Evolutionary conservation across 1,284 basidiomycete genomes (phyloP).

Genomic region (Marasmius sp.): DNA sequence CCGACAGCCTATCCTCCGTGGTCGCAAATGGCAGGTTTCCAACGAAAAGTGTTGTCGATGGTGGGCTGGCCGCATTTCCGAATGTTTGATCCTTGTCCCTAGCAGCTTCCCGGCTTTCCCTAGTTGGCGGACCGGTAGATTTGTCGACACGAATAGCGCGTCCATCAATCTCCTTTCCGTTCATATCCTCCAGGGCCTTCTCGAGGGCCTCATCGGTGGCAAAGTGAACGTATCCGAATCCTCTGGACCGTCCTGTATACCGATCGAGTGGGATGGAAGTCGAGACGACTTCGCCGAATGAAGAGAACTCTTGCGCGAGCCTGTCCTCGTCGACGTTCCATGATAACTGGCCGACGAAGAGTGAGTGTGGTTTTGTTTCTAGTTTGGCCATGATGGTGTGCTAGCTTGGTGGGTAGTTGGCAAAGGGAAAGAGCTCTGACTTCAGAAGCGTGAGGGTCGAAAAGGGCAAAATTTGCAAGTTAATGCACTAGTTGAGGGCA

Average conservation of each 20-base stretch:
- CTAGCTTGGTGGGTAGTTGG: too few species aligned
- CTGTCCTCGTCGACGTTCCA: constrained; percentile 99
- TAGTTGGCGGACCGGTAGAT: constrained; percentile 57
- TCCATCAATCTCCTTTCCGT: constrained; percentile 90
- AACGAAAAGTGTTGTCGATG: constrained; percentile 83
- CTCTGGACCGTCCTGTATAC: constrained; percentile 83
- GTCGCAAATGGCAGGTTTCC: constrained; percentile 87
- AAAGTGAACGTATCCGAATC: constrained; percentile 97
- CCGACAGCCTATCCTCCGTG: constrained; percentile 88
- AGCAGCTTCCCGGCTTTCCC: constrained; percentile 30
- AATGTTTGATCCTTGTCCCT: constrained; percentile 80
- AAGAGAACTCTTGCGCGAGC: constrained; percentile 88
- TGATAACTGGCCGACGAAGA: constrained; percentile 93
- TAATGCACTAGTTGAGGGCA: too few species aligned
- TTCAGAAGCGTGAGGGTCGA: too few species aligned
- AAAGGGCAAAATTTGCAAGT: too few species aligned
- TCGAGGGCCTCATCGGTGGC: constrained; percentile 71
- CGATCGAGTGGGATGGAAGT: constrained; percentile 93
- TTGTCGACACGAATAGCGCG: constrained; percentile 88
- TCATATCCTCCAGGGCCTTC: constrained; percentile 70
- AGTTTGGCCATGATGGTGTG: too few species aligned
- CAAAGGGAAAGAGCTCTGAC: too few species aligned
- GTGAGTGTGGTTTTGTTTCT: constrained; percentile 36
- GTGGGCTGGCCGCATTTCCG: constrained; percentile 69
- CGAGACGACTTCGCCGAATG: constrained; percentile 85